Percentiles rank a stretch among this genome's conserved stretches.
phyloP scores from a whole-genome alignment of 2,329 filamentous ascomycete genomes.

The Coniella vitis region DNA sequence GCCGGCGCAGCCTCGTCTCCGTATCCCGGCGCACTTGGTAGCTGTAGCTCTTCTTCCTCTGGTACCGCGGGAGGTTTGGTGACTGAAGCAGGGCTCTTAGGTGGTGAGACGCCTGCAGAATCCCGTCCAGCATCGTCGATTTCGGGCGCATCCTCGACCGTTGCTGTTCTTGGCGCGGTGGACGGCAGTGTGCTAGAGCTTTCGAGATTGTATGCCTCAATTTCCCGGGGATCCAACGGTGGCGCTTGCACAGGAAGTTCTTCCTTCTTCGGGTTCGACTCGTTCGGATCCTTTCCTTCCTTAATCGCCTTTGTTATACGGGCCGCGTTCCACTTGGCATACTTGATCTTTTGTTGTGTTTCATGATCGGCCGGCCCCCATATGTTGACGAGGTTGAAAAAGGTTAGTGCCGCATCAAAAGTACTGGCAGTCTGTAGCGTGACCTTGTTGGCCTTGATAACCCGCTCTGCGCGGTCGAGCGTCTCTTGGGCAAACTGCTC shows the following conservation, averaged over 20 bases:
- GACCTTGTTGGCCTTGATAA: constrained; percentile 75
- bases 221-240: constrained; percentile 55
- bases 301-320: constrained; percentile 88
- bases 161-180: constrained; percentile 30
- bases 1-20: constrained; percentile 11
- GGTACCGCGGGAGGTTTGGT: constrained; percentile 21
- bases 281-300: constrained; percentile 86
- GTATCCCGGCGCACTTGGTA: constrained; percentile 24
- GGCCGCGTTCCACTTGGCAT: constrained; percentile 90
- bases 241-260: constrained; percentile 39
- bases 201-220: constrained; percentile 52
- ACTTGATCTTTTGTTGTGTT: constrained; percentile 81
- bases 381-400: constrained; percentile 80
- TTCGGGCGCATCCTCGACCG: constrained; percentile 49
- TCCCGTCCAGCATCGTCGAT: constrained; percentile 30
- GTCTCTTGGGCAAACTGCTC: constrained; percentile 91
- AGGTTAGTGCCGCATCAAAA: constrained; percentile 85
- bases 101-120: constrained; percentile 27
- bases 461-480: constrained; percentile 75
- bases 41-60: constrained; percentile 20
- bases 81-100: constrained; percentile 29
- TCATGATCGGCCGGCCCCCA: constrained; percentile 75
- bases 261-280: constrained; percentile 69
- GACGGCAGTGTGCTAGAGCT: constrained; percentile 17
- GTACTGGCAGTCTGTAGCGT: constrained; percentile 91